A percentile compares a stretch with the other conserved stretches of the same genome.
phyloP scores from a whole-genome alignment of 495 filamentous ascomycete genomes.

The Cercophora scortea region DNA sequence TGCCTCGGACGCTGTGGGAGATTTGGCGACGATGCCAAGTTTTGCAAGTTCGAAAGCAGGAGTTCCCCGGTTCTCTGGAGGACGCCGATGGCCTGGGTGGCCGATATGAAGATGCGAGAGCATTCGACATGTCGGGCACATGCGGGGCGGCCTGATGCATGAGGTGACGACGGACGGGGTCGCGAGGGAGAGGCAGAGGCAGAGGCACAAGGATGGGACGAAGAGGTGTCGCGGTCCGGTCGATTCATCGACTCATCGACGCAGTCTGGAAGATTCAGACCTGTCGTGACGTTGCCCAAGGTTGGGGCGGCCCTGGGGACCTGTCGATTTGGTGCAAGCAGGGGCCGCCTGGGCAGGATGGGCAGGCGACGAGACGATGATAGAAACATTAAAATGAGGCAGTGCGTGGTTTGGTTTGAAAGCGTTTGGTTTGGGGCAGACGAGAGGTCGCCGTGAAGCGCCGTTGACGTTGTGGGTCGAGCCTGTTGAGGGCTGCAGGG shows the following conservation, averaged over 20 bases:
- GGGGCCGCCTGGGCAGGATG: neutral
- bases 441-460: constrained; percentile 19
- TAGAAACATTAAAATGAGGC: constrained; percentile 11
- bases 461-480: constrained; percentile 2
- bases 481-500: neutral
- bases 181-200: neutral
- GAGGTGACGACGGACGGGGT: neutral
- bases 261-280: no score
- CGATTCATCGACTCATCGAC: neutral
- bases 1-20: neutral
- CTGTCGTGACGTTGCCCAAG: no score
- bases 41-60: neutral
- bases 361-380: neutral
- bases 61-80: neutral
- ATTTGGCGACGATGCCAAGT: neutral
- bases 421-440: constrained; percentile 8
- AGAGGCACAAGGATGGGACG: no score
- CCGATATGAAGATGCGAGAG: neutral
- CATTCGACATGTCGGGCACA: neutral
- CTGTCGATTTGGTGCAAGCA: no score
- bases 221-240: neutral
- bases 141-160: neutral
- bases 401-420: constrained; percentile 17
- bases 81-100: neutral
- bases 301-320: no score